Evolutionary conservation across 805 yeast species (phyloP), one percentile per base, ranked within the genome.

Genomic region (Myxozyma melibiosi): DNA sequence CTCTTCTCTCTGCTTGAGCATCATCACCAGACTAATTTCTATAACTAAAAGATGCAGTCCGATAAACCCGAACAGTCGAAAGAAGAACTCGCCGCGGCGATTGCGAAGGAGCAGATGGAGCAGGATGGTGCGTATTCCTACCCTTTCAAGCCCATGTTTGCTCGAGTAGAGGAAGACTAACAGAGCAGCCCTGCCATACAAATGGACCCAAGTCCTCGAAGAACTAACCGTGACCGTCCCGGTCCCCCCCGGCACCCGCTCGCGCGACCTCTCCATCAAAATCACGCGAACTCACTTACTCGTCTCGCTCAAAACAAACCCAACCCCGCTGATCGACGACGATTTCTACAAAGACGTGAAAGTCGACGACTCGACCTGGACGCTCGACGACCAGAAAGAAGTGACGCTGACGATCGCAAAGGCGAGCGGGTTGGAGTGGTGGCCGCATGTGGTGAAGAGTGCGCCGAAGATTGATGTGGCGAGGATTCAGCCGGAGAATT

Each of bases 401-500:
- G 67, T 76, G 24, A 60, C 67, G 8, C 58, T 76, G 18, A 67
- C 72, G 7, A 65, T 76, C 16, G 76, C 74, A 34, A 76, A 76
- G 62, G 43, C 47, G 41, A 72, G 70, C 62, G 62, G 68, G 45
- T 65, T 66, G 50, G 76, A 76, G 51, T 77, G 80, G 80, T 77
- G 80, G 80, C 79, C 80, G 18, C 78, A 73, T 56, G 77, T 77
- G 8, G 71, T 76, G 3, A 68, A 66, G 3, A 40, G 69, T 2
- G 79, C 76, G 42, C 77, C 78, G 37, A 72, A 74, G 61, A 74
- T 76, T 50, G 79, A 76, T 59, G 72, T 73, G 25, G 62, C 71
- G 24, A 67, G 71, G 57, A 68, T 76, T 42, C 70, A 68, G 67
- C 80, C 80, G 3, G 80, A 77, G 62, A 68, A 68, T 50, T 65